phyloP scores from a whole-genome alignment of 2,329 filamentous ascomycete genomes.

The Ascocoryne sarcoides region DNA sequence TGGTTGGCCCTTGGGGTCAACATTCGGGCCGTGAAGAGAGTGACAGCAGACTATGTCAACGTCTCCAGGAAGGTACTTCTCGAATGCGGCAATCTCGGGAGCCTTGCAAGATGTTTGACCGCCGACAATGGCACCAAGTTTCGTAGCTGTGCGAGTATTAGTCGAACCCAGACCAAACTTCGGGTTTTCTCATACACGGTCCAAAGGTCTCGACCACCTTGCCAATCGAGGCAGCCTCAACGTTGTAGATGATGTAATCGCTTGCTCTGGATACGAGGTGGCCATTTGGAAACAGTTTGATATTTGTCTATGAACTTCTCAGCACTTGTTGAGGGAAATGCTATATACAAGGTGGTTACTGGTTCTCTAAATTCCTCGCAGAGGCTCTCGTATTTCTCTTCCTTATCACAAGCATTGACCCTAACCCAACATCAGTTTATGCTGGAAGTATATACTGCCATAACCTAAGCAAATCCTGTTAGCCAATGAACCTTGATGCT shows the following conservation, averaged over 20 bases:
- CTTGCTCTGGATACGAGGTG: slow-evolving; percentile 91
- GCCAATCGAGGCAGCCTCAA: slow-evolving; percentile 87
- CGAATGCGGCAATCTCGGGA: slow-evolving; percentile 89
- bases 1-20: slow-evolving; percentile 82
- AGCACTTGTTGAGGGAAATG: slow-evolving; percentile 27
- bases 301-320: slow-evolving; percentile 55
- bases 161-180: slow-evolving; percentile 4
- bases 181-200: slow-evolving; percentile 60
- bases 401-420: slow-evolving; percentile 88
- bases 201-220: slow-evolving; percentile 81
- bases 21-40: slow-evolving; percentile 86
- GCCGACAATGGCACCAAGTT: slow-evolving; percentile 88
- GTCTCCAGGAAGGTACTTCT: slow-evolving; percentile 76
- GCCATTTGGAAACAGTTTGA: slow-evolving; percentile 88
- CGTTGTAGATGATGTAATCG: slow-evolving; percentile 98
- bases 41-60: slow-evolving; percentile 94
- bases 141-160: slow-evolving; percentile 59
- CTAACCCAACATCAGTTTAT: slow-evolving; percentile 41
- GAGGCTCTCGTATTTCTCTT: slow-evolving; percentile 78
- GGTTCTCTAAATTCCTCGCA: slow-evolving; percentile 73
- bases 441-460: not conserved
- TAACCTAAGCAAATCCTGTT: slow-evolving; percentile 11
- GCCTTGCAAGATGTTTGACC: slow-evolving; percentile 98
- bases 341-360: slow-evolving; percentile 55
- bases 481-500: slow-evolving; percentile 12